Evolutionary conservation across 1,284 basidiomycete genomes (phyloP).

Genomic region (Microbotryum lychnidis-dioicae): DNA sequence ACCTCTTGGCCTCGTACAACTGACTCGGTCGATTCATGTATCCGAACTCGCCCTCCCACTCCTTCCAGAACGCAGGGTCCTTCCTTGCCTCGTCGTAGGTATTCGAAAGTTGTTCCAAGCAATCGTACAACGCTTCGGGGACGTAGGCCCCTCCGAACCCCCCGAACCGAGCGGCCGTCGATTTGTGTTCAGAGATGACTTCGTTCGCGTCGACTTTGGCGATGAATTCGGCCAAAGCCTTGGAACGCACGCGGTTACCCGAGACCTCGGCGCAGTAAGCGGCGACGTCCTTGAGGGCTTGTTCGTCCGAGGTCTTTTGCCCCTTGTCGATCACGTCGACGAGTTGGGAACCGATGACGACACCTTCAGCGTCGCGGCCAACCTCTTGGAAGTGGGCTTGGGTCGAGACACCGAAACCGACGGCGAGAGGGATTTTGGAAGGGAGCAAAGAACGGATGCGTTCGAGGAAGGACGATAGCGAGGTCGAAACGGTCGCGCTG

Average conservation of each 20-base stretch:
- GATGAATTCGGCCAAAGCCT: slow-evolving; percentile 6
- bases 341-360: slow-evolving; percentile 85
- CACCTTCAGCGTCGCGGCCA: slow-evolving; percentile 72
- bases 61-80: slow-evolving; percentile 88
- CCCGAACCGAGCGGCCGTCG: slow-evolving; percentile 71
- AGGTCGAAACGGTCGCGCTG: slow-evolving; percentile 53
- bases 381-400: slow-evolving; percentile 82
- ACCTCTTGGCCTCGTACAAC: slow-evolving; percentile 63
- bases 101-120: slow-evolving; percentile 79
- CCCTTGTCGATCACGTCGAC: slow-evolving; percentile 69
- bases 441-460: slow-evolving; percentile 51
- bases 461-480: slow-evolving; percentile 38
- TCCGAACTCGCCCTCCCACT: slow-evolving; percentile 77
- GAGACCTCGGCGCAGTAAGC: slow-evolving; percentile 24
- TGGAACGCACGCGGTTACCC: slow-evolving; percentile 18
- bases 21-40: slow-evolving; percentile 76
- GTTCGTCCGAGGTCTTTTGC: slow-evolving; percentile 25
- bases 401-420: slow-evolving; percentile 95
- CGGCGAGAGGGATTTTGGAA: slow-evolving; percentile 73
- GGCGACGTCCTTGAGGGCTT: slow-evolving; percentile 18
- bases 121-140: slow-evolving; percentile 86
- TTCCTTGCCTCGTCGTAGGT: slow-evolving; percentile 77
- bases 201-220: slow-evolving; percentile 14
- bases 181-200: slow-evolving; percentile 51
- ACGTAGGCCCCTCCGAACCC: slow-evolving; percentile 96